Conservation (phyloP, 2,329 filamentous ascomycete species). For the Cladosporium phlei region DNA sequence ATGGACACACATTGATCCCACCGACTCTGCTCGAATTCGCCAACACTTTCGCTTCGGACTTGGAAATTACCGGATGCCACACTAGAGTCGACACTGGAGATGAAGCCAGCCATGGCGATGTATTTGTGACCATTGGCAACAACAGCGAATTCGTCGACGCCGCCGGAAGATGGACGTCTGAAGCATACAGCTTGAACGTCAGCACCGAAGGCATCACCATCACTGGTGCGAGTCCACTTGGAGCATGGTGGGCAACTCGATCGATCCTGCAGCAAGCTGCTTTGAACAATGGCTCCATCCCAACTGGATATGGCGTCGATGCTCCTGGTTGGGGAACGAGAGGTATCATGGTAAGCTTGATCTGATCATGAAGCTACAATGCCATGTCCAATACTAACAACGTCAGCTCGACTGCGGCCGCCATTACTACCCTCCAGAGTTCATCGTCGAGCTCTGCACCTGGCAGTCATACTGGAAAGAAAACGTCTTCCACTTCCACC, state of each 20-base stretch:
- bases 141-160: constrained; percentile 40
- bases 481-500: constrained; percentile 55
- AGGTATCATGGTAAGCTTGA: constrained; percentile 22
- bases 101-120: constrained; percentile 16
- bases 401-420: constrained; percentile 48
- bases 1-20: constrained; percentile 50
- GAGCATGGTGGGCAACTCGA: constrained; percentile 56
- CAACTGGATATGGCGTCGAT: constrained; percentile 44
- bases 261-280: constrained; percentile 51
- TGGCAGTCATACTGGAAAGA: constrained; percentile 60
- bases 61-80: constrained; percentile 19
- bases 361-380: background rate
- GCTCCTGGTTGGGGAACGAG: constrained; percentile 43
- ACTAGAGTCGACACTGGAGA: background rate
- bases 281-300: constrained; percentile 37
- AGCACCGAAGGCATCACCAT: constrained; percentile 41
- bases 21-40: constrained; percentile 48
- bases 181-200: constrained; percentile 47
- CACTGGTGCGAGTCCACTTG: constrained; percentile 50
- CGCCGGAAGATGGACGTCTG: constrained; percentile 44
- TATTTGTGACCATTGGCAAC: constrained; percentile 48
- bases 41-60: constrained; percentile 40
- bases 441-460: constrained; percentile 53
- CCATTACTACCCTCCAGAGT: constrained; percentile 53
- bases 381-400: background rate